phyloP scores from a whole-genome alignment of 2,329 filamentous ascomycete species.

The Colletotrichum sidae region DNA sequence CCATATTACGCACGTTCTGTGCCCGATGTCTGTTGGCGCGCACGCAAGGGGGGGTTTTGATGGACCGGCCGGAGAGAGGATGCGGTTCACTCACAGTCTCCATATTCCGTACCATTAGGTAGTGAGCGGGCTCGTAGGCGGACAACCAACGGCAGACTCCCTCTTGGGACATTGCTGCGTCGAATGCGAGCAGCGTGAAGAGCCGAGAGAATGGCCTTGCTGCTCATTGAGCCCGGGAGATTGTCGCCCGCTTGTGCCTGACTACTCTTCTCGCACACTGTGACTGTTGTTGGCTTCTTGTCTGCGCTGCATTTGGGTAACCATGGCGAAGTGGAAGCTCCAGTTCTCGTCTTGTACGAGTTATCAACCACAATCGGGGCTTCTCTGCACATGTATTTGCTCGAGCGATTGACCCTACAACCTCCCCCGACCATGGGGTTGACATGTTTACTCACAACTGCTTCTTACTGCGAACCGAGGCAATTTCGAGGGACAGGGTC shows the following conservation, averaged over 20 bases:
- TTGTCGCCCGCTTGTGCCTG: too few species aligned
- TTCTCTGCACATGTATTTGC: too few species aligned
- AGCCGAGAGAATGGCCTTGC: slow-evolving; percentile 16
- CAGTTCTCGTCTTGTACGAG: too few species aligned
- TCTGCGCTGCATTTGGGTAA: too few species aligned
- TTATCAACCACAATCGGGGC: too few species aligned
- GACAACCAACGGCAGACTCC: slow-evolving; percentile 5
- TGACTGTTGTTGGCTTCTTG: slow-evolving; percentile 11
- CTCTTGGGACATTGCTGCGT: slow-evolving; percentile 17
- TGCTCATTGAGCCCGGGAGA: neutral
- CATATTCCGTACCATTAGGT: too few species aligned
- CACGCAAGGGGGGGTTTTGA: neutral
- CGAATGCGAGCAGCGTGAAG: slow-evolving; percentile 14
- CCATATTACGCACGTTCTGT: slow-evolving; percentile 16
- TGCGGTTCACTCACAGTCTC: slow-evolving; percentile 1
- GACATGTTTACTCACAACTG: too few species aligned
- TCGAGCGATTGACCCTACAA: too few species aligned
- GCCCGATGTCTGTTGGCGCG: slow-evolving; percentile 25
- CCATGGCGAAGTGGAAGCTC: too few species aligned
- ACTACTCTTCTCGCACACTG: neutral
- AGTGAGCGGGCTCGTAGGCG: slow-evolving; percentile 4
- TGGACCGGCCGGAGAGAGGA: slow-evolving; percentile 6
- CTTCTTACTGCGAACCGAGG: too few species aligned
- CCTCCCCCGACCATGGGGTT: too few species aligned
- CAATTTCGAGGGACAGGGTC: neutral